These are phyloP conservation scores for Gynochthodes officinalis DNA, from an alignment of 257 asterid genomes.

Conservation along the genomic window DNA sequence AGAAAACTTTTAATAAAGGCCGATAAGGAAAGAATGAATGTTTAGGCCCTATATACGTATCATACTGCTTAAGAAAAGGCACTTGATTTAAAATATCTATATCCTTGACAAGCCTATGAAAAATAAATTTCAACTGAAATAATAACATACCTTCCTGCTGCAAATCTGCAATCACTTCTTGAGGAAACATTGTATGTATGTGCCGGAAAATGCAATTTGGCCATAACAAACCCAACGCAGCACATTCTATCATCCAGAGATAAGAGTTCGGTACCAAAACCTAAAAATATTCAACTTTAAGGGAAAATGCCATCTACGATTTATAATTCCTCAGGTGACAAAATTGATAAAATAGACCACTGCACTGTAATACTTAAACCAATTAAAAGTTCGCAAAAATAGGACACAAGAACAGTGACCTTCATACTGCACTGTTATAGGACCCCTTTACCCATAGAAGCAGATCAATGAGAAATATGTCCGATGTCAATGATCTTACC, in stretches of 20 bases:
- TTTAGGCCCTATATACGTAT: no score
- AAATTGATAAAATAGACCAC: conserved; percentile 9
- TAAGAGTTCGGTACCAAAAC: background rate
- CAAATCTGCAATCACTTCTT: no score
- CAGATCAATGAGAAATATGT: conserved; percentile 39
- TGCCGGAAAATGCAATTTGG: no score
- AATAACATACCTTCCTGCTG: no score
- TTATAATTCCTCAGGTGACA: background rate
- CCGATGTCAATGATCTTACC: conserved; percentile 36
- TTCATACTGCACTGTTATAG: conserved; percentile 18
- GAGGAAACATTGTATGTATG: no score
- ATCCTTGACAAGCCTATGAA: no score
- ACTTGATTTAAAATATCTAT: no score
- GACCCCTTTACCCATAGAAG: conserved; percentile 25
- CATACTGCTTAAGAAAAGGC: no score
- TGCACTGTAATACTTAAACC: background rate
- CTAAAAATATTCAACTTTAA: background rate
- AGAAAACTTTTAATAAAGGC: no score
- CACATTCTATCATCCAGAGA: background rate
- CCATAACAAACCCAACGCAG: no score
- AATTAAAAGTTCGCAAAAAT: conserved; percentile 9
- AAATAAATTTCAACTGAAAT: no score
- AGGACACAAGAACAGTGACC: conserved; percentile 41
- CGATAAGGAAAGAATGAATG: no score
- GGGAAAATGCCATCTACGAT: background rate